phyloP scores from a whole-genome alignment of 1,139 yeast genomes.

The Petasospora fabianii region DNA sequence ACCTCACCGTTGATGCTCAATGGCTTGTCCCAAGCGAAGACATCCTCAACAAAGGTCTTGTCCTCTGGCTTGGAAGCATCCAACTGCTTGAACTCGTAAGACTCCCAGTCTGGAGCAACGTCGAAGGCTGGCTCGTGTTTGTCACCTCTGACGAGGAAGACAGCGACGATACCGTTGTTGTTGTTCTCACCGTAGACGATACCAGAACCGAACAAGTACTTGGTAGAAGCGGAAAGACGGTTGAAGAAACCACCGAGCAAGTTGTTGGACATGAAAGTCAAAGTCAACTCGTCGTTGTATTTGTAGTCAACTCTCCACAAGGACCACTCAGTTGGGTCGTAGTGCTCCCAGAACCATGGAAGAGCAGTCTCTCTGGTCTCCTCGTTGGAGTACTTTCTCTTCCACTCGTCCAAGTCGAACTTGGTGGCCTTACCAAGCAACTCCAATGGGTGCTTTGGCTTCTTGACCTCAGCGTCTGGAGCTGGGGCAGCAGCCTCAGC shows the following conservation, averaged over 20 bases:
- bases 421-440: slow-evolving; percentile 66
- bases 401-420: slow-evolving; percentile 87
- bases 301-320: slow-evolving; percentile 94
- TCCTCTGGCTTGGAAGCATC: slow-evolving; percentile 66
- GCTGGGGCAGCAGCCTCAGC: slow-evolving; percentile 31
- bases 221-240: slow-evolving; percentile 89
- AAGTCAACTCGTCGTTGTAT: slow-evolving; percentile 96
- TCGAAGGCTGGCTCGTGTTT: slow-evolving; percentile 88
- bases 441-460: slow-evolving; percentile 91
- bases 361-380: slow-evolving; percentile 93
- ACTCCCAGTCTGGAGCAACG: slow-evolving; percentile 99
- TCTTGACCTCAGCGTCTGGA: slow-evolving; percentile 46
- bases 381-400: slow-evolving; percentile 94
- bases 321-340: slow-evolving; percentile 91
- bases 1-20: slow-evolving; percentile 59
- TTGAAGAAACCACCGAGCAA: slow-evolving; percentile 97
- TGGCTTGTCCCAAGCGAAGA: slow-evolving; percentile 89
- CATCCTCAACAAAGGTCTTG: slow-evolving; percentile 64
- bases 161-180: slow-evolving; percentile 96
- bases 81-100: slow-evolving; percentile 63
- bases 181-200: slow-evolving; percentile 98
- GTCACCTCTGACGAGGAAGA: slow-evolving; percentile 93
- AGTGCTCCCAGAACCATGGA: slow-evolving; percentile 98
- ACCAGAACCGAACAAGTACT: slow-evolving; percentile 89
- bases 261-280: slow-evolving; percentile 98